Base-by-base conservation (phyloP, 345 rosid species). In the Noccaea bulbosa region DNA sequence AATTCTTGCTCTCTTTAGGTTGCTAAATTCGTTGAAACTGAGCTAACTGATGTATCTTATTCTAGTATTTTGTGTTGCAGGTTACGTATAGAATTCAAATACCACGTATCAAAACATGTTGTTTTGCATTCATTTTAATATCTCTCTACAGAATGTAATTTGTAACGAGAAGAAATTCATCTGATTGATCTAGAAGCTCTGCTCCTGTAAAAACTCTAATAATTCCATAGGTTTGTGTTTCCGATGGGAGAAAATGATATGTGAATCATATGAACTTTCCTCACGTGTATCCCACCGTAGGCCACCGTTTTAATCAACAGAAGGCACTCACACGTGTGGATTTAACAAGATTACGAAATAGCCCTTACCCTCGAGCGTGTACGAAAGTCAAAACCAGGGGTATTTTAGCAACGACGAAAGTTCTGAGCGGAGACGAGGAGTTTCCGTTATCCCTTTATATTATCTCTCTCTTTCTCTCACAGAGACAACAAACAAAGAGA, bases 401-500 rank as follows among this genome's bases (percentile, higher is more conserved):
- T 33, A 75, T 2, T 45, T 1, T 69, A 4, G 79, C 62, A 50
- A 69, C 3, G 44, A 16, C 2, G 7, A 75, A 66, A 61, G 64
- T 9, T 61, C 27, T 75, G 84, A 83, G 83, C 76, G 84, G 77
- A 77, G 85, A 80, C 68, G 90, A 82, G 83, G 77, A 80, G 87
- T 89, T 87, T 83, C 85, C 83, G 96, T 91, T 86, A 85, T 85
- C 95, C 83, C 70, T 69, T 62, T 56, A 27, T 64, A 56, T 45
- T 43, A 44, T 54, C 16, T 52, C 73, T 76, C 55, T 70, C 68
- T 80, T 73, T 78, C 62, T 73, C 54, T 53, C 58, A 33, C 63
- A 62, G 59, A 48, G 71, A 2, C 22, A 72, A 61, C 44, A 43
- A 51, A 60, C 54, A 46, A 40, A 35, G 22, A 55, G 5, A 56